Base-by-base conservation (phyloP, 176 grass and related monocot species). In the Alloteropsis semialata region DNA sequence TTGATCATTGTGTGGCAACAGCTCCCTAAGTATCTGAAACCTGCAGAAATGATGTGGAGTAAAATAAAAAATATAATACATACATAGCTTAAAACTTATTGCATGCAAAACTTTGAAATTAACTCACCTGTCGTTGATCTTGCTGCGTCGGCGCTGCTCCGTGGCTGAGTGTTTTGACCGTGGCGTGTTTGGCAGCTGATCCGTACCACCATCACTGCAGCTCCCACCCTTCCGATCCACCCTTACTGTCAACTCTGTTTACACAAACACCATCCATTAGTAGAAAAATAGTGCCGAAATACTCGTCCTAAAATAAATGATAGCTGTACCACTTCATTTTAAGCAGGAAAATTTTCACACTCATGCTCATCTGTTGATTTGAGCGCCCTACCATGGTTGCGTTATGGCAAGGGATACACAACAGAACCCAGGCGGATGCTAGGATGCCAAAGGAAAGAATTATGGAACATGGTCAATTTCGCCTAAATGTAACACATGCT, bases 1-100 rank as follows among this genome's bases (percentile, higher is more conserved):
- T 82, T 99, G 97, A 94, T 99, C 93, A 76, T 43, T 96, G 58
- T 99, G 93, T 56, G 97, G 97, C 69, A 99, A 94, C 24, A 99
- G 64, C 72, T 99, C 97, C 53, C 97, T 90, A 79, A 99, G 93
- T 89, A 99, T 96, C 89, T 96, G 97, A 90, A 99, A 99, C 85
- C 97, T 99, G 91, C 82, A 84, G n/a, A 55, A 72, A 69, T 55
- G 73, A 72, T 61, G 22, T 82, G 19, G 14, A 79, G 74, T 14
- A 17, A 34, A 69, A 65, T n/a, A n/a, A 10, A 71, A 24, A 16
- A 66, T 6, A 42, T 85, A 66, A 83, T 29, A 58, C 39, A 72
- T 51, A 57, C 51, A 25, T 11, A 50, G 24, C 16, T 42, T 6
- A 55, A 2, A 65, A 34, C 30, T 58, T 82, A 32, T 32, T 66